A percentile compares a stretch with the other conserved stretches of the same genome.
These are phyloP conservation scores for Salvia splendens DNA, from an alignment of 257 asterid species.

Conservation along the genomic window DNA sequence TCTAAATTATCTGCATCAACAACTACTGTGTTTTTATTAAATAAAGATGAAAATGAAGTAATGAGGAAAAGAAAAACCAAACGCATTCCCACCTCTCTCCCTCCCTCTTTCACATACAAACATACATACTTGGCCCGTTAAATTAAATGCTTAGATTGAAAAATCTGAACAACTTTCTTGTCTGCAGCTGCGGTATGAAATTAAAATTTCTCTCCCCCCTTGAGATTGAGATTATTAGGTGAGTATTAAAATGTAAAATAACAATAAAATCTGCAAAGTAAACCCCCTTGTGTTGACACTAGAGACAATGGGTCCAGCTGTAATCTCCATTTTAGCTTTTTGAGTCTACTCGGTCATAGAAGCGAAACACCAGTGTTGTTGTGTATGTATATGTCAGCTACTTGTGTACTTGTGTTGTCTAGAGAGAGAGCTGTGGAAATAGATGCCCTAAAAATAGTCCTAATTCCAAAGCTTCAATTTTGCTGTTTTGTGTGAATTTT, in stretches of 20 bases:
- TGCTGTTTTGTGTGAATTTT: slow-evolving; percentile 40
- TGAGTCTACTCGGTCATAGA: slow-evolving; percentile 43
- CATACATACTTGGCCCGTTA: slow-evolving; percentile 47
- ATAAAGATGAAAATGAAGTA: background rate
- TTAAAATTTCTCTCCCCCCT: background rate
- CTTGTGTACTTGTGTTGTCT: slow-evolving; percentile 32
- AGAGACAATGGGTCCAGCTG: slow-evolving; percentile 72
- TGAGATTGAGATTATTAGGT: slow-evolving; percentile 29
- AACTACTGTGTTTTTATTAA: background rate
- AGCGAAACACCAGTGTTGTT: slow-evolving; percentile 29
- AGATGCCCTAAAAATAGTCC: slow-evolving; percentile 45
- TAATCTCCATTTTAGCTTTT: slow-evolving; percentile 55
- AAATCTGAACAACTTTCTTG: slow-evolving; percentile 59
- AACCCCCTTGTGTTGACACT: slow-evolving; percentile 41
- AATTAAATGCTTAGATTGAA: slow-evolving; percentile 60
- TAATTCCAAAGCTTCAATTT: slow-evolving; percentile 46
- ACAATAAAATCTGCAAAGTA: slow-evolving; percentile 43
- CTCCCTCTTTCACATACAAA: slow-evolving; percentile 10
- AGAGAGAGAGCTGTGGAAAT: slow-evolving; percentile 32
- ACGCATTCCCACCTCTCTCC: slow-evolving; percentile 29
- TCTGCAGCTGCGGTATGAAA: slow-evolving; percentile 37
- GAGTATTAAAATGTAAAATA: slow-evolving; percentile 25
- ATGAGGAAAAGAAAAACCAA: background rate
- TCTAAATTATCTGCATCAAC: background rate
- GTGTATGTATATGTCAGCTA: slow-evolving; percentile 38